These are phyloP conservation scores for Cadophora sp. DNA, from an alignment of 2,329 filamentous ascomycete species.

Conservation along the genomic window DNA sequence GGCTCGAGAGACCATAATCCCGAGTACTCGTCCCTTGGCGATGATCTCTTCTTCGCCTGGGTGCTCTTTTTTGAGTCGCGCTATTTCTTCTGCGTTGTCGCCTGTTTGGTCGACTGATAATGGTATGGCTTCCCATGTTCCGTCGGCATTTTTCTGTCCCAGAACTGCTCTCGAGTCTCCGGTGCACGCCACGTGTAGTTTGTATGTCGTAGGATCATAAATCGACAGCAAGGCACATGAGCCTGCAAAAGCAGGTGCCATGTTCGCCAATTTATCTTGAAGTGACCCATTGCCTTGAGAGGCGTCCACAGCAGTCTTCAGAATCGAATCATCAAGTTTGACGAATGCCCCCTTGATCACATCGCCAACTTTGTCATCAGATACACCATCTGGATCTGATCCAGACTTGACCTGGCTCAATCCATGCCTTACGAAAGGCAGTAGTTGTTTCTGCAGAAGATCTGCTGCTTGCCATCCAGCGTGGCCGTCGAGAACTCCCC, in stretches of 20 bases:
- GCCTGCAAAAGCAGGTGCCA: constrained; percentile 48
- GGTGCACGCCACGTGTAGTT: constrained; percentile 67
- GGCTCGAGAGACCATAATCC: constrained; percentile 66
- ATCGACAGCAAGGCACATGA: constrained; percentile 70
- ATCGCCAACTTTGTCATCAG: neutral
- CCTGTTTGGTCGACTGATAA: constrained; percentile 73
- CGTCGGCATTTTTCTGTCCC: constrained; percentile 48
- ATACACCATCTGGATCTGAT: neutral
- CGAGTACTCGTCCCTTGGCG: constrained; percentile 62
- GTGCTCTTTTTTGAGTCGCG: constrained; percentile 61
- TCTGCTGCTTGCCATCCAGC: constrained; percentile 17
- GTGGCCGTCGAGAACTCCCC: constrained; percentile 12
- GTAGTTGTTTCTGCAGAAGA: constrained; percentile 4
- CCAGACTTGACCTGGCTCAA: neutral
- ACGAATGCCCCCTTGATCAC: constrained; percentile 13
- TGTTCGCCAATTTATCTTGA: constrained; percentile 8
- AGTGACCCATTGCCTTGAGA: neutral
- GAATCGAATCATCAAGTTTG: constrained; percentile 12
- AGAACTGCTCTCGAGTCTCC: constrained; percentile 57
- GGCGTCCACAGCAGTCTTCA: constrained; percentile 2
- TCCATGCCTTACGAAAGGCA: constrained; percentile 2
- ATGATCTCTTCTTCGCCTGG: constrained; percentile 65
- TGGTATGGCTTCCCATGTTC: constrained; percentile 58
- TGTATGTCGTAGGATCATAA: constrained; percentile 61
- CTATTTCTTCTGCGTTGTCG: constrained; percentile 64